phyloP scores from a whole-genome alignment of 1,284 basidiomycete genomes.

The Heliocybe sulcata region DNA sequence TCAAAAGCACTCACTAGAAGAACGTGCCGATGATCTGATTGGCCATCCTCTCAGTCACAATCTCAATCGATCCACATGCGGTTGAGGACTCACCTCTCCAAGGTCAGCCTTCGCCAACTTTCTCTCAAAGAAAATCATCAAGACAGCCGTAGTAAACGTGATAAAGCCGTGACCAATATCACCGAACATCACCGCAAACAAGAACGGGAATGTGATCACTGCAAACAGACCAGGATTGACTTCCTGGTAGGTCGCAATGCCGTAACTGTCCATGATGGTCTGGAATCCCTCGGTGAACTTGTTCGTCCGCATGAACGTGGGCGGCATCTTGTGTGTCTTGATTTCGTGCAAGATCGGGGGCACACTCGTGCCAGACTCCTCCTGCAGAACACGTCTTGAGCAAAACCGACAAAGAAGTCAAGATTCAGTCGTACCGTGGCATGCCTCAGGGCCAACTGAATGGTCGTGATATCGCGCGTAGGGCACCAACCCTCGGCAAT shows the following conservation, averaged over 20 bases:
- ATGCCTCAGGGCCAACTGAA: constrained; percentile 85
- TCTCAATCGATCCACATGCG: not conserved
- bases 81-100: constrained; percentile 56
- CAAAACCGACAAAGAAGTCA: constrained; percentile 2
- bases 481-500: constrained; percentile 99
- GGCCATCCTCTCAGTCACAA: constrained; percentile 8
- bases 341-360: constrained; percentile 92
- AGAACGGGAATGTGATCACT: constrained; percentile 94
- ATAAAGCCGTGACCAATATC: constrained; percentile 96
- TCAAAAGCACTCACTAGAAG: constrained; percentile 69
- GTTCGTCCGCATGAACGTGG: constrained; percentile 93
- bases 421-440: constrained; percentile 63
- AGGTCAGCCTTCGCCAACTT: constrained; percentile 72
- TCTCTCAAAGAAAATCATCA: constrained; percentile 85
- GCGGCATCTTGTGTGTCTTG: constrained; percentile 86
- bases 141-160: constrained; percentile 69
- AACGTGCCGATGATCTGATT: constrained; percentile 74
- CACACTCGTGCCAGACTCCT: constrained; percentile 89
- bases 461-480: constrained; percentile 80
- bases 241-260: constrained; percentile 93
- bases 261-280: constrained; percentile 97
- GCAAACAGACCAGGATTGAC: constrained; percentile 96
- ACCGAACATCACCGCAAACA: constrained; percentile 99
- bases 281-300: constrained; percentile 98
- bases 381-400: constrained; percentile 34